Conservation (phyloP, 768 basidiomycete species). For the Astraeus odoratus region DNA sequence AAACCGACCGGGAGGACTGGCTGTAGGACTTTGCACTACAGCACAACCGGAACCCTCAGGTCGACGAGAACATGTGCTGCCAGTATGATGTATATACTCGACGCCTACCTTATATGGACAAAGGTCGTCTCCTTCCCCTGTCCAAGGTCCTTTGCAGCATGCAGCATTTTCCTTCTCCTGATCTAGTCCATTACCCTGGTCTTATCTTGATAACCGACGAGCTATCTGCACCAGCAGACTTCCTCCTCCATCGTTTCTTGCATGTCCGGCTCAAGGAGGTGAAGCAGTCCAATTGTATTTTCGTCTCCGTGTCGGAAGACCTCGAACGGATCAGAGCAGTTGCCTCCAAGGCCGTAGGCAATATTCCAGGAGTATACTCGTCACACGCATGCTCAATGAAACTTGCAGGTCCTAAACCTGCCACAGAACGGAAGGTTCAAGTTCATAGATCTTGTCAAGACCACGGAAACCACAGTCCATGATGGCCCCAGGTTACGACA, state of each 20-base stretch:
- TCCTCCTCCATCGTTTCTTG: conserved; percentile 54
- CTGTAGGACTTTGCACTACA: too few species aligned
- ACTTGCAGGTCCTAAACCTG: conserved; percentile 28
- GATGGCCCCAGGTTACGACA: conserved; percentile 19
- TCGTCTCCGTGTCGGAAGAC: conserved; percentile 55
- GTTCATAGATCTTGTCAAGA: conserved; percentile 48
- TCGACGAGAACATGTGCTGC: too few species aligned
- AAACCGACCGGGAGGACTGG: too few species aligned
- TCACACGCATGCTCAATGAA: conserved; percentile 4
- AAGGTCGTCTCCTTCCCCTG: neutral
- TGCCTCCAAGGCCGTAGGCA: conserved; percentile 54
- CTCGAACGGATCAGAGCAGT: conserved; percentile 57
- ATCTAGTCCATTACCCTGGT: conserved; percentile 43
- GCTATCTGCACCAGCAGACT: conserved; percentile 64
- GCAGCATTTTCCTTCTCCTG: conserved; percentile 47
- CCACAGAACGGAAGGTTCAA: conserved; percentile 34
- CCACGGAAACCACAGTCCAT: conserved; percentile 22
- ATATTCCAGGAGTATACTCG: neutral
- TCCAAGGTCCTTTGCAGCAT: conserved; percentile 5
- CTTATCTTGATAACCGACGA: conserved; percentile 65
- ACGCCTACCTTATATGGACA: too few species aligned
- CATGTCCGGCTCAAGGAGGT: conserved; percentile 43
- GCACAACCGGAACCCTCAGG: too few species aligned
- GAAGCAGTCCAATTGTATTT: conserved; percentile 32
- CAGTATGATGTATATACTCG: too few species aligned